Conservation (phyloP, 2,329 filamentous ascomycete species). For the Ophiocordyceps robertsii region DNA sequence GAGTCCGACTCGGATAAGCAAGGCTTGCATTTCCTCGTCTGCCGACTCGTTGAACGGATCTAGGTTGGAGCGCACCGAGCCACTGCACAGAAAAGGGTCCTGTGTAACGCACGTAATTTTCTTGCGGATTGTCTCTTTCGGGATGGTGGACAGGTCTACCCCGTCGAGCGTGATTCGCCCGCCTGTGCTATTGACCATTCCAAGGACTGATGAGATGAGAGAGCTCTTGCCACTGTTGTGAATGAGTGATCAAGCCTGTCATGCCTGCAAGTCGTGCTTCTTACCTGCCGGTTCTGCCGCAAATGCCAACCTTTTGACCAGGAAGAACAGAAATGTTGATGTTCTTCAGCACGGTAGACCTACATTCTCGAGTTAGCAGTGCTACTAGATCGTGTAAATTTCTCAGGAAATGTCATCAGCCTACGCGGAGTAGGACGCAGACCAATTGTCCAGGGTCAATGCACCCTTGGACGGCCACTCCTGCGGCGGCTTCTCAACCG, state of each 20-base stretch:
- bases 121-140: not conserved
- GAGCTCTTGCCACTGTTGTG: not conserved
- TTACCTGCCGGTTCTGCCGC: no score
- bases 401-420: no score
- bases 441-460: not conserved
- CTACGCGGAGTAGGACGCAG: not conserved
- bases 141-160: not conserved
- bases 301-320: no score
- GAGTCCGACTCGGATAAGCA: not conserved
- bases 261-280: no score
- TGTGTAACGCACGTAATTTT: not conserved
- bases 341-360: no score
- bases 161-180: not conserved
- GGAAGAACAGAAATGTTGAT: no score
- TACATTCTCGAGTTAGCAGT: no score
- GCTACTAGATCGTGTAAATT: no score
- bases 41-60: not conserved
- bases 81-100: not conserved
- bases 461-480: not conserved
- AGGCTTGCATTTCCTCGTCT: not conserved
- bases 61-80: not conserved
- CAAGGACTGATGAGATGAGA: not conserved
- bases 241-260: no score
- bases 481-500: not conserved
- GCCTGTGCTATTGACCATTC: not conserved